Evolutionary conservation across 164 flowering plant genomes (phyloP), one percentile per base, ranked within the genome.

Genomic region (Dillenia suffruticosa): DNA sequence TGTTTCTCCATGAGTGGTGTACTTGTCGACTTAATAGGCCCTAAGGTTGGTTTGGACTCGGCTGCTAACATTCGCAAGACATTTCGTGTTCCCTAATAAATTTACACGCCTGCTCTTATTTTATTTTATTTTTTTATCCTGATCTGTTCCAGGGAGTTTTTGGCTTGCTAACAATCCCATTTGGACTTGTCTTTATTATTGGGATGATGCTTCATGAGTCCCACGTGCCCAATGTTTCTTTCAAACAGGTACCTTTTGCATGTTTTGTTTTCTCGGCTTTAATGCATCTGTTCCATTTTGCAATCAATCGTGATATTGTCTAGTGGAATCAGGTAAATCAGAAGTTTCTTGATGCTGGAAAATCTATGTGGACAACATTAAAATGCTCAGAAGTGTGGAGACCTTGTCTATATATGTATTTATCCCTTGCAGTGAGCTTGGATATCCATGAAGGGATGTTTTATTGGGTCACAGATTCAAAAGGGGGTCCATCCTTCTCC

Each of bases 351-450:
- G 85, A 81, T 63, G 99, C 97, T 15, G 72, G 72, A 53, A 83
- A 77, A 61, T 67, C 94, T 61, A 95, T 88, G 96, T 83, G 90
- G 94, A 81, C 69, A 12, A 84, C 97, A 52, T 53, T 95, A 44
- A 86, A 83, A 74, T 72, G 74, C 63, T 85, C 89, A 2, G 74
- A 76, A n/a, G 93, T 95, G 16, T 92, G 97, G 97, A 81, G 92
- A 56, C 97, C 99, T 5, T 89, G 99, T 68, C 46, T 90, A 64
- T 95, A 89, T 63, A 87, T 95, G 99, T 92, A 82, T 68, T n/a
- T 85, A 32, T 88, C 97, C 48, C 56, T 89, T 54, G 89, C 92
- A 44, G 15, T 90, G 63, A 81, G 88, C 68, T 69, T 95, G 70
- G 76, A 84, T 57, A 80, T 90, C 66, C 77, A 73, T 53, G 97